Percentiles rank a stretch among this genome's conserved stretches.
Conservation (phyloP, 2,329 filamentous ascomycete species). For the Coniochaeta sp. region DNA sequence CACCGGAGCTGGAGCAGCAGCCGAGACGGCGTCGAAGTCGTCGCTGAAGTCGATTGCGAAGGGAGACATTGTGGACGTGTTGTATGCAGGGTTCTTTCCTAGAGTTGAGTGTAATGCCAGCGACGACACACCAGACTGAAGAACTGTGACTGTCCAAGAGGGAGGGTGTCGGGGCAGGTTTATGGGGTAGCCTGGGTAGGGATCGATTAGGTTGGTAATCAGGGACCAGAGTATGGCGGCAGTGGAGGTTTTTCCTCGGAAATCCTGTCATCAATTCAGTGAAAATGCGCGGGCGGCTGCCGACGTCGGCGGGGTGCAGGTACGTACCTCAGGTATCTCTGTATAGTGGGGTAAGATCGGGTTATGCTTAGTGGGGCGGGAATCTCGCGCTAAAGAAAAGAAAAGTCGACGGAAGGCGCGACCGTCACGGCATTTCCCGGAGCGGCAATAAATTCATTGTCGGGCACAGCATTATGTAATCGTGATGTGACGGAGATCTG, state of each 20-base stretch:
- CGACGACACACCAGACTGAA: too few relatives aligned
- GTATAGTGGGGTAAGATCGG: not conserved
- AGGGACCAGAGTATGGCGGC: not conserved
- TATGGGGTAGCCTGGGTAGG: not conserved
- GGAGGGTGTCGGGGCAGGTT: not conserved
- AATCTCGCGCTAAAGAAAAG: too few relatives aligned
- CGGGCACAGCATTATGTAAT: too few relatives aligned
- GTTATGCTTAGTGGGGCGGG: not conserved
- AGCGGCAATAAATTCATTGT: not conserved
- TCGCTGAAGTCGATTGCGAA: conserved; percentile 3
- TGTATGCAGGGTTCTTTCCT: not conserved
- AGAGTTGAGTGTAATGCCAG: not conserved
- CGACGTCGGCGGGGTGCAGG: not conserved
- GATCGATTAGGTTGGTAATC: conserved; percentile 1
- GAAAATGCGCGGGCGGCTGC: not conserved
- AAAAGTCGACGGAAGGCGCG: too few relatives aligned
- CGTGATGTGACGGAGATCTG: too few relatives aligned
- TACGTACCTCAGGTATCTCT: too few relatives aligned
- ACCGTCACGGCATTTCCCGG: not conserved
- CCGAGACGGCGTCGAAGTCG: conserved; percentile 2
- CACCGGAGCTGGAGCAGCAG: not conserved
- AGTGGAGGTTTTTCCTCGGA: not conserved
- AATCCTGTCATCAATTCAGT: not conserved
- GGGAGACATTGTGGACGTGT: not conserved
- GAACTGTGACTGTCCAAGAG: not conserved